These are phyloP conservation scores for Daldinia grandis DNA, from an alignment of 495 filamentous ascomycete genomes.

Conservation along the genomic window DNA sequence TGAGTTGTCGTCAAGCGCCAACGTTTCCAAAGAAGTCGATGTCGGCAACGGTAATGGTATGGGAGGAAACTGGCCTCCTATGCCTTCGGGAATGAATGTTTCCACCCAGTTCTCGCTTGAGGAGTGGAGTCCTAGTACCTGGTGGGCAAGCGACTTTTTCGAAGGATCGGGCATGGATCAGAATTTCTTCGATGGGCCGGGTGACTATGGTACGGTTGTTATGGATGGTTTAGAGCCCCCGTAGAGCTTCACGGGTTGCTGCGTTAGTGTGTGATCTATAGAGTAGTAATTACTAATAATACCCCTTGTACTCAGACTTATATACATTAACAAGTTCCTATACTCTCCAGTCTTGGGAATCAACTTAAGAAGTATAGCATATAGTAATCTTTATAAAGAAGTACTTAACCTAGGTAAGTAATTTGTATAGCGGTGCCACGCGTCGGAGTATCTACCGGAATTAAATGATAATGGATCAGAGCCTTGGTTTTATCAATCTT, in stretches of 20 bases:
- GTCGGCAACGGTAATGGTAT: background rate
- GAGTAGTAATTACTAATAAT: background rate
- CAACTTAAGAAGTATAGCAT: too few relatives aligned
- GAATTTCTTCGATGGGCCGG: constrained; percentile 33
- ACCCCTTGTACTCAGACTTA: background rate
- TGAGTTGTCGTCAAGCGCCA: background rate
- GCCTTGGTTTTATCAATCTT: too few relatives aligned
- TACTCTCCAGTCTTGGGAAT: too few relatives aligned
- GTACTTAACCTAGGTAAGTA: too few relatives aligned
- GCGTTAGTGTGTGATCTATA: background rate
- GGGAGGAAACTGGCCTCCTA: constrained; percentile 23
- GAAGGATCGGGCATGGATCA: constrained; percentile 34
- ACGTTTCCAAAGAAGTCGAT: background rate
- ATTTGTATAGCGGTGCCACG: too few relatives aligned
- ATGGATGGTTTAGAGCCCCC: constrained; percentile 11
- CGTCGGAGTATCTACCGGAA: too few relatives aligned
- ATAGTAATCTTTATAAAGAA: too few relatives aligned
- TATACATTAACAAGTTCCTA: too few relatives aligned
- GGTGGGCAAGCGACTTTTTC: constrained; percentile 37
- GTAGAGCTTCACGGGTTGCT: background rate
- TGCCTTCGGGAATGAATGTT: constrained; percentile 5
- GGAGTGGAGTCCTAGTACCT: constrained; percentile 12
- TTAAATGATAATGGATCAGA: too few relatives aligned
- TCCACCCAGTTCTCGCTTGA: background rate
- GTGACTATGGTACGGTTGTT: constrained; percentile 20